Evolutionary conservation across 768 basidiomycete genomes (phyloP).

Genomic region (Collybia sordida): DNA sequence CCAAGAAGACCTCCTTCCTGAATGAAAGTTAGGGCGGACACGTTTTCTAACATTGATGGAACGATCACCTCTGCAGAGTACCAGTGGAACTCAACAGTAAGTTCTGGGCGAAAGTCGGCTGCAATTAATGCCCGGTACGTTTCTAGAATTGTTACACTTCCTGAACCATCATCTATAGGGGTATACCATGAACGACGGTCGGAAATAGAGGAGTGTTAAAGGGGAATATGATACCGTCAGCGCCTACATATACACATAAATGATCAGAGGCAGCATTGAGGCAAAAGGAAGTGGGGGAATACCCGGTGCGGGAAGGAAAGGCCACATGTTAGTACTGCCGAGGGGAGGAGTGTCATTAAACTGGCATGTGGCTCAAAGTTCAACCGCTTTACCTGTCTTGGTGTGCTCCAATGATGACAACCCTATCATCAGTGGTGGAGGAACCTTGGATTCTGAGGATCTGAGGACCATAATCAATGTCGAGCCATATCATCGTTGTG

Average conservation of each 20-base stretch:
- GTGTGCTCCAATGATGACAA: slow-evolving; percentile 77
- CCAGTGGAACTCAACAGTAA: slow-evolving; percentile 80
- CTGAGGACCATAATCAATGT: slow-evolving; percentile 33
- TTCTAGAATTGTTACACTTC: slow-evolving; percentile 78
- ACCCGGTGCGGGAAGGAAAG: slow-evolving; percentile 79
- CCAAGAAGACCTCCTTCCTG: slow-evolving; percentile 86
- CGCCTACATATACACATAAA: slow-evolving; percentile 33
- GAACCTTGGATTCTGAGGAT: slow-evolving; percentile 78
- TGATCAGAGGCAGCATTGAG: slow-evolving; percentile 18
- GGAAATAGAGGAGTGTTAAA: slow-evolving; percentile 11
- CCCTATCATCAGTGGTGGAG: slow-evolving; percentile 54
- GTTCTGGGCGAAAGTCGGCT: slow-evolving; percentile 64
- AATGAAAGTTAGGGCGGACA: slow-evolving; percentile 7
- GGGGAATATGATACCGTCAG: slow-evolving; percentile 39
- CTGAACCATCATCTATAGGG: slow-evolving; percentile 69
- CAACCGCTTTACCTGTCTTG: slow-evolving; percentile 64
- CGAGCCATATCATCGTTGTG: slow-evolving; percentile 7
- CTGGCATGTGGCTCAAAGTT: not conserved
- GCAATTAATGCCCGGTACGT: slow-evolving; percentile 70
- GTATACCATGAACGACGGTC: slow-evolving; percentile 19
- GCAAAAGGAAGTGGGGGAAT: slow-evolving; percentile 19
- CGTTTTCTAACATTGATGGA: slow-evolving; percentile 10
- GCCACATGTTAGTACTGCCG: slow-evolving; percentile 71
- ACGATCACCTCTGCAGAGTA: slow-evolving; percentile 70
- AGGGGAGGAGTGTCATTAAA: slow-evolving; percentile 6